Conservation (phyloP, 345 rosid species). For the Arabis hirsuta region DNA sequence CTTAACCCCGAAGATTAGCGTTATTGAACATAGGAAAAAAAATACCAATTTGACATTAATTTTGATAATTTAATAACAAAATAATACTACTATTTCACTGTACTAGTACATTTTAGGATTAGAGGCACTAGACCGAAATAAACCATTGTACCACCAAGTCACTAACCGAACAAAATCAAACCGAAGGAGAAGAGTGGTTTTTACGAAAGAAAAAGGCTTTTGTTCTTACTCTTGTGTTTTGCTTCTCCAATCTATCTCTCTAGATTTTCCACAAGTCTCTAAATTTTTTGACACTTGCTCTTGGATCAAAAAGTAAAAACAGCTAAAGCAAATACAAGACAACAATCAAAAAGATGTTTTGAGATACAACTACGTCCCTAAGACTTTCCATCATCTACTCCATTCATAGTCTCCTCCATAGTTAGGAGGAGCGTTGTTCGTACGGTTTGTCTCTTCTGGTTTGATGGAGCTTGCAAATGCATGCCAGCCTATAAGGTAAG, state of each 20-base stretch:
- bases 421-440: slow-evolving; percentile 59
- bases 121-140: not conserved
- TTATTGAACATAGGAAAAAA: not conserved
- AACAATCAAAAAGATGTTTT: slow-evolving; percentile 10
- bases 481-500: slow-evolving; percentile 85
- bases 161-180: not conserved
- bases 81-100: too few relatives aligned
- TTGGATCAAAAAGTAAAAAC: not conserved
- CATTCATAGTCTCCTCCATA: slow-evolving; percentile 85
- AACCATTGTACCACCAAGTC: not conserved
- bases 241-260: too few relatives aligned
- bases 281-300: not conserved
- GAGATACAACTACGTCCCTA: slow-evolving; percentile 8
- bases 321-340: slow-evolving; percentile 6
- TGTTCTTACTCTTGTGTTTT: not conserved
- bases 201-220: not conserved
- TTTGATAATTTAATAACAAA: too few relatives aligned
- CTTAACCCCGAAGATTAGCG: not conserved
- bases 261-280: too few relatives aligned
- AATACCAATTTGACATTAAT: not conserved
- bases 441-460: slow-evolving; percentile 51
- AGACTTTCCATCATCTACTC: slow-evolving; percentile 52
- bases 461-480: slow-evolving; percentile 68
- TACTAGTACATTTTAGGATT: not conserved
- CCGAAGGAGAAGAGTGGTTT: not conserved